Conservation (phyloP, 2,329 filamentous ascomycete genomes). For the Laburnicola sp. region DNA sequence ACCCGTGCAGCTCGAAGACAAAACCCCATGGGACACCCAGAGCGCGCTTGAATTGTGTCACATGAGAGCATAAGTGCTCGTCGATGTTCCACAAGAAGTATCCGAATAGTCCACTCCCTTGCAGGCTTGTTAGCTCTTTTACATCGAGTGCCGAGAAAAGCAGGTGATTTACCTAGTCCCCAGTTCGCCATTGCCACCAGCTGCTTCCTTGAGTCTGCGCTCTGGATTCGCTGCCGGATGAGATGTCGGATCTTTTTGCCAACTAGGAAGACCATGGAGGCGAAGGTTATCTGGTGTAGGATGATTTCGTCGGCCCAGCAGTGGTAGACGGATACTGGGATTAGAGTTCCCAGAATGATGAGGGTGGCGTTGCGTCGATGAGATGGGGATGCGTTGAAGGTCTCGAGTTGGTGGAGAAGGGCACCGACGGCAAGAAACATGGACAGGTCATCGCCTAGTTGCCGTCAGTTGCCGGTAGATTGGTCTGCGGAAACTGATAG, state of each 20-base stretch:
- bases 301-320: conserved; percentile 47
- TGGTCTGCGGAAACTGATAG: background rate
- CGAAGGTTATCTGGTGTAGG: conserved; percentile 45
- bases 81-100: conserved; percentile 63
- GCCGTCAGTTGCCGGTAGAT: conserved; percentile 8
- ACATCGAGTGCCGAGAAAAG: conserved; percentile 1
- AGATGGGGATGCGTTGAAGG: conserved; percentile 39
- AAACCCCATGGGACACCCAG: conserved; percentile 61
- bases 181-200: conserved; percentile 32
- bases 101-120: conserved; percentile 51
- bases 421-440: conserved; percentile 60
- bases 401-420: conserved; percentile 56
- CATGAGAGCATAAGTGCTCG: conserved; percentile 54
- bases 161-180: conserved; percentile 28
- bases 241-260: conserved; percentile 31
- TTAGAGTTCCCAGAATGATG: conserved; percentile 33
- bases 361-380: conserved; percentile 31
- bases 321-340: conserved; percentile 43
- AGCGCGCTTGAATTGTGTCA: conserved; percentile 50
- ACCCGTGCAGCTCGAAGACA: conserved; percentile 61
- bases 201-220: conserved; percentile 23
- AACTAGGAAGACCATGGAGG: conserved; percentile 48
- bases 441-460: conserved; percentile 59
- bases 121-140: conserved; percentile 14
- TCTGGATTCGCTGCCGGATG: conserved; percentile 32